Base-by-base conservation (phyloP, 2,329 filamentous ascomycete genomes). In the Pseudogymnoascus sp. region DNA sequence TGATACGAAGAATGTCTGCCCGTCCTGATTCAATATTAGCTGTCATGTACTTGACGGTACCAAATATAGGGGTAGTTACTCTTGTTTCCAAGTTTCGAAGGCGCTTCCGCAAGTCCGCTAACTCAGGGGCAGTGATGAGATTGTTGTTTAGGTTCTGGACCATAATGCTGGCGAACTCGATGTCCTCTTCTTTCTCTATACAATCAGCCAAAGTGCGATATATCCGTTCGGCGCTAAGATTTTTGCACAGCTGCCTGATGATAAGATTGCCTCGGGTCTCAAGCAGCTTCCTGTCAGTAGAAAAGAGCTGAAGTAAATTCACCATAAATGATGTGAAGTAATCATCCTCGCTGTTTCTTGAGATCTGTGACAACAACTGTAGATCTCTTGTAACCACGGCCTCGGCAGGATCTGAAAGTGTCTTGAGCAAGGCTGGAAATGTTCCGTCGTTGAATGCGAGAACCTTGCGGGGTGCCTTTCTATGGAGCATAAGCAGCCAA, bases 241-340 rank as follows among this genome's bases (percentile, higher is more conserved):
- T 96, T 65, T 96, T 85, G 74, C 93, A 99, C 26, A 99, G 81
- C 74, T 99, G 93, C 64, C 96, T 85, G 68, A 99, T 97, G 67
- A 99, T 99, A 36, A 99, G 80, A 72, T 99, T 99, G 8, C 96
- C 95, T 63, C 95, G 83, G 1, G 90, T 95, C 76, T 99, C 95
- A 6, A 99, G 81, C 23, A 99, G 80, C 69, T 91, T 89, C 33
- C 95, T 84, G 73, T 99, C 95, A 0, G 95, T 97, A 44, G 91
- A 96, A 74, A 99, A 99, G 1, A 99, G 83, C 73, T 97, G 95
- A 47, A 99, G 79, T 9, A 99, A 80, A 72, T 96, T 96, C 65
- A 97, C 89, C 95, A 99, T 99, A 74, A 99, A 99, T 23, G 93
- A 96, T 1, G 91, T 89, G 73, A 99, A 99, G 76, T 97, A 97